These are phyloP conservation scores for Hordeum vulgare DNA, from an alignment of 176 grass and related monocot species.

Conservation along the genomic window DNA sequence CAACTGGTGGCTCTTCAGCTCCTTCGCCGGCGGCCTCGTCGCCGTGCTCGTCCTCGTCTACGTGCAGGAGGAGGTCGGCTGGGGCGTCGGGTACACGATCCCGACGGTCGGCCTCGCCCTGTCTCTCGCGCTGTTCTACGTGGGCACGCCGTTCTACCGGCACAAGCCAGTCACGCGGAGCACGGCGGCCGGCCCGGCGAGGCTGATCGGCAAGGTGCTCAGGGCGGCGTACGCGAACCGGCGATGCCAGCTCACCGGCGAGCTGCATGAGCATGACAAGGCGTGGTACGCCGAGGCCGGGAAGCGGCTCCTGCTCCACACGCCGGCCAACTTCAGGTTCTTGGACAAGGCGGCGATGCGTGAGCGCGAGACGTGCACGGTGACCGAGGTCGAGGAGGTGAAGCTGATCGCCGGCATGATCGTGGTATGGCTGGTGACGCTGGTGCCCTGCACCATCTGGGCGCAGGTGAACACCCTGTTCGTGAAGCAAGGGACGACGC, in stretches of 20 bases:
- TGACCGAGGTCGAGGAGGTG: constrained; percentile 67
- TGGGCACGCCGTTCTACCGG: constrained; percentile 54
- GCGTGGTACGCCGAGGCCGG: constrained; percentile 25
- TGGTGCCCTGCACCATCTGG: constrained; percentile 64
- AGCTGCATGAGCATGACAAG: constrained; percentile 41
- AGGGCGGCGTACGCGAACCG: constrained; percentile 30
- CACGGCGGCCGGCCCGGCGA: constrained; percentile 28
- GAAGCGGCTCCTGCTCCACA: constrained; percentile 41
- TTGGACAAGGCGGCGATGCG: constrained; percentile 33
- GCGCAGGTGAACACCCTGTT: constrained; percentile 74
- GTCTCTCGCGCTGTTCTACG: constrained; percentile 43
- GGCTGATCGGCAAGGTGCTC: constrained; percentile 26
- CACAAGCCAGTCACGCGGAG: constrained; percentile 28
- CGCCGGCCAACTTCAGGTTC: constrained; percentile 29
- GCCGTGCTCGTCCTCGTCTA: constrained; percentile 57
- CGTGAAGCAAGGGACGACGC: constrained; percentile 71
- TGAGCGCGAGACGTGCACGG: constrained; percentile 17
- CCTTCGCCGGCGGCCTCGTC: constrained; percentile 48
- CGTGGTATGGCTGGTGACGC: constrained; percentile 53
- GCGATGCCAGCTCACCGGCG: neutral
- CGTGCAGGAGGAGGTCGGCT: constrained; percentile 67
- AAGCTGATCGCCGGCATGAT: constrained; percentile 53
- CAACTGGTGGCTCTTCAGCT: constrained; percentile 93
- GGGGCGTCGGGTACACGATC: constrained; percentile 58
- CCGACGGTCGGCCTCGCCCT: constrained; percentile 49